Evolutionary conservation across 352 stramenopile genomes (phyloP).

Genomic region (Pythium insidiosum): DNA sequence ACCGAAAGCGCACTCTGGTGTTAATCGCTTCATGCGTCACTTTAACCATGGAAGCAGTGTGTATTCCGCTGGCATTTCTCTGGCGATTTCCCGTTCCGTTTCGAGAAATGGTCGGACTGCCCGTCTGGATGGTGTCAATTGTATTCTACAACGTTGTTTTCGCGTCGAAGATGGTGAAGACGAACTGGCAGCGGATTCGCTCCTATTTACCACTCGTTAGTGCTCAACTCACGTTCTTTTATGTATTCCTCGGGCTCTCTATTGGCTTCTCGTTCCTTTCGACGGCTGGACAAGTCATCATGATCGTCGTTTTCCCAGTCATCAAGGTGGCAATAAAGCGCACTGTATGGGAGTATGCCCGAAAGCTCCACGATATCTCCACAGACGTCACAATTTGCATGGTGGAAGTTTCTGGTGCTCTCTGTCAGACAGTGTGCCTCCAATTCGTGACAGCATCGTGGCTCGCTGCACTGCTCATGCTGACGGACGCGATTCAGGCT

Average conservation of each 20-base stretch:
- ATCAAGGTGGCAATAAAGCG: constrained; percentile 12
- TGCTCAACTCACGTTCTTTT: constrained; percentile 9
- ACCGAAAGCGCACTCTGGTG: not conserved
- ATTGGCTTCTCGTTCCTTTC: constrained; percentile 6
- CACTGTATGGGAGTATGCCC: constrained; percentile 7
- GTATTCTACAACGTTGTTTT: not conserved
- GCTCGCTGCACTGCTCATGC: constrained; percentile 3
- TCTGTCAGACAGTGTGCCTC: constrained; percentile 18
- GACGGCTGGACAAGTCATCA: not conserved
- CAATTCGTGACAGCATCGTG: not conserved
- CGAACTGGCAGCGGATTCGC: not conserved
- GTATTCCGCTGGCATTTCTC: constrained; percentile 1
- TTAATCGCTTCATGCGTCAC: constrained; percentile 4
- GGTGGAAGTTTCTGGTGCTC: constrained; percentile 10
- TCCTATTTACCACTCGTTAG: constrained; percentile 5
- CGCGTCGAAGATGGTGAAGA: not conserved
- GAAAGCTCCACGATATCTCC: constrained; percentile 8
- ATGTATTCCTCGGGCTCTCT: constrained; percentile 4
- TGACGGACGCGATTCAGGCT: constrained; percentile 5
- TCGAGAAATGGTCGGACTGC: constrained; percentile 6
- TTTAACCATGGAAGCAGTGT: constrained; percentile 1
- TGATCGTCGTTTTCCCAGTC: constrained; percentile 8
- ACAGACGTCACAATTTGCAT: constrained; percentile 14
- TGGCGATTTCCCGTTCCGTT: constrained; percentile 9
- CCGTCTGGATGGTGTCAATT: not conserved